Evolutionary conservation across 352 stramenopile species (phyloP).

Genomic region (Phytopythium mirpurense): DNA sequence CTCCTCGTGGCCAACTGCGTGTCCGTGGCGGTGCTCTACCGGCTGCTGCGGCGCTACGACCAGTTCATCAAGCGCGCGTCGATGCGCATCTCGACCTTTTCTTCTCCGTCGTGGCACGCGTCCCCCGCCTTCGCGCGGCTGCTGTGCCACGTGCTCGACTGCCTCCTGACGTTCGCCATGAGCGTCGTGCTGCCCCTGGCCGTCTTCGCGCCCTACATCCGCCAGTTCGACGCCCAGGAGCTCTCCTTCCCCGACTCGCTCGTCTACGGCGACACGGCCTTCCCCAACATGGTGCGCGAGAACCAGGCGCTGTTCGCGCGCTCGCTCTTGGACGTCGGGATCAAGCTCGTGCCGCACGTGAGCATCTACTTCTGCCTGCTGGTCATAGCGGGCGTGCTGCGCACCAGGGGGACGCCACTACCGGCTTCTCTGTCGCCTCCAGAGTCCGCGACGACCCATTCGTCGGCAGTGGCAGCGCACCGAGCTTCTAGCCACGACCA

Average conservation of each 20-base stretch:
- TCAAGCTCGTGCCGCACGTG: constrained; percentile 26
- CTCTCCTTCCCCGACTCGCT: constrained; percentile 25
- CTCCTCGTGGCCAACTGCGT: too few species aligned
- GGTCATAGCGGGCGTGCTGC: constrained; percentile 16
- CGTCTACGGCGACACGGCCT: constrained; percentile 38
- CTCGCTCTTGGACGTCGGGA: constrained; percentile 17
- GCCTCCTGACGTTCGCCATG: neutral
- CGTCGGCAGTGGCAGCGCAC: neutral
- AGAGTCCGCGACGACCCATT: neutral
- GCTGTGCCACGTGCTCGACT: constrained; percentile 13
- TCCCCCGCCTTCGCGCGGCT: constrained; percentile 5
- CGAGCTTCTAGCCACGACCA: too few species aligned
- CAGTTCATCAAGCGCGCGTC: neutral
- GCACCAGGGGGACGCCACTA: neutral
- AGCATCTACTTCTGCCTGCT: constrained; percentile 29
- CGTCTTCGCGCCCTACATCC: constrained; percentile 12
- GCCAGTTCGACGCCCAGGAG: constrained; percentile 21
- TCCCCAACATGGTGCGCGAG: constrained; percentile 39
- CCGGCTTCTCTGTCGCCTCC: neutral
- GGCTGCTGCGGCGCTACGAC: too few species aligned
- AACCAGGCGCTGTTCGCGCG: constrained; percentile 33
- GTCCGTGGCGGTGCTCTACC: too few species aligned
- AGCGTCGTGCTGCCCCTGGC: constrained; percentile 11
- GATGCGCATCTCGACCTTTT: neutral
- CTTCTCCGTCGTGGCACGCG: neutral